Evolutionary conservation across 306 rosid species (phyloP), one percentile per base, ranked within the genome.

Genomic region (Castanea crenata): DNA sequence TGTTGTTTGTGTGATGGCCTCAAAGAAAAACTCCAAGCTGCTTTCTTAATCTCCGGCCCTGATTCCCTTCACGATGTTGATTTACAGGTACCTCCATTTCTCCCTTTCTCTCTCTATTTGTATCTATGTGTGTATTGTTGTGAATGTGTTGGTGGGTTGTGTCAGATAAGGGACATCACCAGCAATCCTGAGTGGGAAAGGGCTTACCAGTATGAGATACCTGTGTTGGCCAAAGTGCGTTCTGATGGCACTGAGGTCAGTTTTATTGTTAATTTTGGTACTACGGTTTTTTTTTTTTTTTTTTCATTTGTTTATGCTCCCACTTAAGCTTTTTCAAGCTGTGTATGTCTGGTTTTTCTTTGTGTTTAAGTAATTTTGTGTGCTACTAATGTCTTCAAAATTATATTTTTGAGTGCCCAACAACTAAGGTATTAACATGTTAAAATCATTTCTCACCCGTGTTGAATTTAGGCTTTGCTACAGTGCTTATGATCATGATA

Each of bases 1-100:
- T 93, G 99, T 92, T 93, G 99, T 84, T 87, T 96, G 89, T 96
- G 99, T 87, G 96, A 93, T 73, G 99, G 96, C 55, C 98, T 96
- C 85, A 93, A 96, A 89, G 98, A 93, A 21, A 96, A 96, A 83
- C 99, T 96, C 72, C 94, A 91, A 31, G 85, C 93, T 9, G 97
- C 97, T 2, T 89, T 93, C 84, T 82, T 82, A 32, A 81, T 90
- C 52, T 67, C 90, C 12, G 96, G 86, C 25, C 89, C 96, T 5
- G 88, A 91, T 74, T 88, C 99, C 55, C 92, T 96, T 58, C 81
- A 82, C 85, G 90, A 90, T 79, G 88, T 93, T 9, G 78, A 91
- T 77, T 86, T 96, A 5, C 89, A 87, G 89, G 96, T 76, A 82
- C 44, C 51, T 49, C 4, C 16, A 18, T 55, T 34, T 69, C 13